phyloP scores from a whole-genome alignment of 768 basidiomycete species.

The Pisolithus tinctorius region DNA sequence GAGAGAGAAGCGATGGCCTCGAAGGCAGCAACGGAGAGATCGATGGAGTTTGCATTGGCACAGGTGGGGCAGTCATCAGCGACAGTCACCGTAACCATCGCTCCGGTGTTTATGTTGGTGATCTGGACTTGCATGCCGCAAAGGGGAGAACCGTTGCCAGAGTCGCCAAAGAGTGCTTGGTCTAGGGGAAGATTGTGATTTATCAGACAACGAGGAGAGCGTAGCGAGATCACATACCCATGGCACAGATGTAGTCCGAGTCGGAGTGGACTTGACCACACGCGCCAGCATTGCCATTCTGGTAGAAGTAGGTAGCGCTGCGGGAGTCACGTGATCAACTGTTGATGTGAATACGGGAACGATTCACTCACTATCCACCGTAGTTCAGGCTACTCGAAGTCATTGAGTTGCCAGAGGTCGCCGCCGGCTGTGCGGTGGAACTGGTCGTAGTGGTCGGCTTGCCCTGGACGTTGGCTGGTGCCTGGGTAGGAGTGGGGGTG shows the following conservation, averaged over 20 bases:
- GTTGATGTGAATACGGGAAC: neutral
- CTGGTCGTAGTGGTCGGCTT: neutral
- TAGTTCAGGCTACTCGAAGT: neutral
- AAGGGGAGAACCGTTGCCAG: constrained; percentile 38
- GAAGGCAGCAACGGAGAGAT: constrained; percentile 70
- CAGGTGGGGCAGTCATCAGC: constrained; percentile 85
- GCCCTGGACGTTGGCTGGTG: neutral
- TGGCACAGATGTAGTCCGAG: constrained; percentile 50
- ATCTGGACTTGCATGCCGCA: constrained; percentile 66
- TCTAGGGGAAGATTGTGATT: constrained; percentile 32
- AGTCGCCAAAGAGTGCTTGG: constrained; percentile 43
- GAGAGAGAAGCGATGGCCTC: constrained; percentile 38
- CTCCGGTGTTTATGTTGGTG: constrained; percentile 48
- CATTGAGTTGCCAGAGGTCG: neutral
- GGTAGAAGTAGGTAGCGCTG: constrained; percentile 64
- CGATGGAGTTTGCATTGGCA: constrained; percentile 56
- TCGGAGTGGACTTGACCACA: constrained; percentile 66
- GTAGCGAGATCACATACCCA: constrained; percentile 36
- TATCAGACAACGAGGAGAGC: neutral
- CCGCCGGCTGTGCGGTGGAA: neutral
- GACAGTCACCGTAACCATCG: constrained; percentile 54
- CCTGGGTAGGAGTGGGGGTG: neutral
- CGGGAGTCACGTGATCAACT: neutral
- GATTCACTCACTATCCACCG: neutral
- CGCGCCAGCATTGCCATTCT: constrained; percentile 68